Evolutionary conservation across 257 asterid genomes (phyloP).

Genomic region (Oldenlandia corymbosa): DNA sequence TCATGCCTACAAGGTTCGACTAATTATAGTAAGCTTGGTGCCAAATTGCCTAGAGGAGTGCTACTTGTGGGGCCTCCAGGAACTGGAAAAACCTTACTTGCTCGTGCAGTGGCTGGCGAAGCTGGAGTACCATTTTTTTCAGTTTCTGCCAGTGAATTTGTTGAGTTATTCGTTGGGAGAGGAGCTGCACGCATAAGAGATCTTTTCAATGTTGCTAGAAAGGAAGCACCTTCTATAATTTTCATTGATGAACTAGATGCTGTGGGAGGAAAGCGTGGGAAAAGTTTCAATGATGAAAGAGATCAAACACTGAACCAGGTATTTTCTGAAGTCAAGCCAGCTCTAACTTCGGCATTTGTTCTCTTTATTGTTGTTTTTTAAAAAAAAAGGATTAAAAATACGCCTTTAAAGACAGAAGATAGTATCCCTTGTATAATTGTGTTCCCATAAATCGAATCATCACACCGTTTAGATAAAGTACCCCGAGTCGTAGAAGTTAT

Average conservation of each 20-base stretch:
- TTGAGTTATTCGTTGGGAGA: conserved; percentile 91
- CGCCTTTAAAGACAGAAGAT: background rate
- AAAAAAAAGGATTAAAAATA: background rate
- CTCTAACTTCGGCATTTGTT: background rate
- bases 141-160: conserved; percentile 98
- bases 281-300: conserved; percentile 96
- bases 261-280: conserved; percentile 94
- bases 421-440: background rate
- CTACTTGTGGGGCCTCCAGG: conserved; percentile 99
- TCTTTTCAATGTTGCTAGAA: conserved; percentile 80
- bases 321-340: background rate
- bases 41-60: conserved; percentile 88
- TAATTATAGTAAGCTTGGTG: conserved; percentile 89
- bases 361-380: background rate
- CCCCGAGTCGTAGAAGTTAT: background rate
- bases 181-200: conserved; percentile 97
- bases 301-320: conserved; percentile 98
- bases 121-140: conserved; percentile 93
- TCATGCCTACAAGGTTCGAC: conserved; percentile 85
- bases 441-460: background rate
- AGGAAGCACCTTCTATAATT: conserved; percentile 86
- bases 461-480: background rate
- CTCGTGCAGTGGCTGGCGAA: conserved; percentile 99
- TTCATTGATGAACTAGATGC: conserved; percentile 98
- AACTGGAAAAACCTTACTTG: conserved; percentile 87